Evolutionary conservation across 116 monocot genomes (phyloP).

Genomic region (Posidonia oceanica): DNA sequence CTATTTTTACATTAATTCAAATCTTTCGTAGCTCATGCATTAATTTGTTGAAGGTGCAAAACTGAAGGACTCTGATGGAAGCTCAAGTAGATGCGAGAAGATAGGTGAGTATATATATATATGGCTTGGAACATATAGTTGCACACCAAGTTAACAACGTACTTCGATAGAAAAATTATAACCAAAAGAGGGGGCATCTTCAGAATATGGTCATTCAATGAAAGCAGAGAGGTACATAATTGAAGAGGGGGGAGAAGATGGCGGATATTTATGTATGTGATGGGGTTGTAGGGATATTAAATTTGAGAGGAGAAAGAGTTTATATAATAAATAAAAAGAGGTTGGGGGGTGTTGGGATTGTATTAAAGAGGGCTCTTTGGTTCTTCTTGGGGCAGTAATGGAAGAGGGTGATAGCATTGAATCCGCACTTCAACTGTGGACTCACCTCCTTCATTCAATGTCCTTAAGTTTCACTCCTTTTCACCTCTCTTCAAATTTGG

Average conservation of each 20-base stretch:
- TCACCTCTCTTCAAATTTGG: neutral
- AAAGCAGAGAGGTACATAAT: neutral
- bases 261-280: conserved; percentile 7
- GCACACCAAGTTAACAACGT: too few relatives aligned
- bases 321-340: conserved; percentile 11
- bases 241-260: conserved; percentile 3
- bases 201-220: too few relatives aligned
- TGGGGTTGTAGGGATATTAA: conserved; percentile 9
- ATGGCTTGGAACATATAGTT: too few relatives aligned
- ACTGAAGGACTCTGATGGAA: too few relatives aligned
- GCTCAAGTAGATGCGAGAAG: too few relatives aligned
- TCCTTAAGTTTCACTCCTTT: neutral
- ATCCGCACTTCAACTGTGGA: conserved; percentile 4
- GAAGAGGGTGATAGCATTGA: conserved; percentile 6
- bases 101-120: too few relatives aligned
- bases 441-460: conserved; percentile 5
- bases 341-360: conserved; percentile 9
- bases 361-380: conserved; percentile 8
- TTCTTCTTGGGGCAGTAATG: conserved; percentile 3
- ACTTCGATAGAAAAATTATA: too few relatives aligned
- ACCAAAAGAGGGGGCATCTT: too few relatives aligned
- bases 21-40: too few relatives aligned
- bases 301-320: conserved; percentile 1
- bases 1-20: too few relatives aligned
- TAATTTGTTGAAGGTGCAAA: too few relatives aligned